Base-by-base conservation (phyloP, 1,139 yeast species). In the Candida sp. region DNA sequence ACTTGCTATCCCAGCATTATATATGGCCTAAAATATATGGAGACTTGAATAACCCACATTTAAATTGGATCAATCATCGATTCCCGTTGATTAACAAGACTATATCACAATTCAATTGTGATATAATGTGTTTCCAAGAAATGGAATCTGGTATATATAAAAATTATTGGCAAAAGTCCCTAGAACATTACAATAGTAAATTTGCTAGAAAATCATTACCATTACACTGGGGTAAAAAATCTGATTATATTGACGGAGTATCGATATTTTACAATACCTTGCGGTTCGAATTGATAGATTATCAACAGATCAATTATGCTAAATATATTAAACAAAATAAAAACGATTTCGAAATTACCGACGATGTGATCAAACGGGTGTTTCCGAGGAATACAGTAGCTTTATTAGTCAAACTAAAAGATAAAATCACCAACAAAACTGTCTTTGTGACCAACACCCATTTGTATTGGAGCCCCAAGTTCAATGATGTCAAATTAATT, bases 121-220 rank as follows among this genome's bases (percentile, higher is more conserved):
- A 80, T 53, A 72, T 81, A 12, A 75, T 81, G 79, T 81, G 84
- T 52, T 70, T 80, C 49, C 85, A 81, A 53, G 85, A 81, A 58
- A 66, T 81, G 74, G 84, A 81, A 38, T 62, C 64, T 30, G 61
- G 61, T 22, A 65, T 76, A n/a, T 81, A 77, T 50, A 47, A 64
- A 11, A 55, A 60, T 5, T 64, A 61, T 42, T 80, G 85, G 85
- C 56, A 63, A 39, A 33, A 48, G 11, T 35, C 46, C 19, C 58
- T 61, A 45, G 51, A 60, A 1, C 62, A 70, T 7, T 80, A 70
- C 53, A 69, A 67, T 4, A 73, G 82, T 3, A 53, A 66, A n/a
- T 80, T 68, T 50, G 65, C 73, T 19, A 66, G 69, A 43, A 81
- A 81, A 54, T 68, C 75, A 1, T 67, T 67, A 27, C 82, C 84